Conservation (phyloP, 2,329 filamentous ascomycete genomes). For the Colletotrichum cereale region DNA sequence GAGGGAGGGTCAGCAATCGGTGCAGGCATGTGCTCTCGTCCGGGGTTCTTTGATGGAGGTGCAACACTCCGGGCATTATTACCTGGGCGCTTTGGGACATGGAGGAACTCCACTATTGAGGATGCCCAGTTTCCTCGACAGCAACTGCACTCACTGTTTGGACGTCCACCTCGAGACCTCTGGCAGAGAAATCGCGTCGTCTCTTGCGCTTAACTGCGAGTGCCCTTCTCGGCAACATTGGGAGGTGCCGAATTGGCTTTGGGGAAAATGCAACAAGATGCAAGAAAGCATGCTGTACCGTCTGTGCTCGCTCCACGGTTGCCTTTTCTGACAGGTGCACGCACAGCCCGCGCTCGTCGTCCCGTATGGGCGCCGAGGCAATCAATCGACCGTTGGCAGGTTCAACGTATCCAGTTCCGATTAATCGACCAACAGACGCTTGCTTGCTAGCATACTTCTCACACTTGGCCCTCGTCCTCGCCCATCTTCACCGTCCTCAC, state of each 20-base stretch:
- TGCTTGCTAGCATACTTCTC: neutral
- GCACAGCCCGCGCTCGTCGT: neutral
- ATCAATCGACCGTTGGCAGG: neutral
- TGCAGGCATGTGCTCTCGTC: slow-evolving; percentile 27
- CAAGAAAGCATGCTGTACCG: neutral
- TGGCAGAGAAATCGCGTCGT: neutral
- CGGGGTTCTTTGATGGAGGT: slow-evolving; percentile 23
- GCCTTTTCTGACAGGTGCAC: slow-evolving; percentile 2
- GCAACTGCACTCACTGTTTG: no score
- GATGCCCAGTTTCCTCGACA: neutral
- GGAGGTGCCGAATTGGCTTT: slow-evolving; percentile 13
- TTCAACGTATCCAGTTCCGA: neutral
- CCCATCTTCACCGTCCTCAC: slow-evolving; percentile 3
- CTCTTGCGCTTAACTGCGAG: neutral
- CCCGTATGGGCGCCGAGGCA: slow-evolving; percentile 18
- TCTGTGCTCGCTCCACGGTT: neutral
- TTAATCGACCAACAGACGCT: neutral
- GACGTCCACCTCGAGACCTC: neutral
- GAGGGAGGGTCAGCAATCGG: slow-evolving; percentile 11
- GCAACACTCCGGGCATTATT: neutral
- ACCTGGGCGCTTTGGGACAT: neutral
- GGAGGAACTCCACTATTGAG: neutral
- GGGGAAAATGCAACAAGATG: neutral
- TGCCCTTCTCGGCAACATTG: neutral
- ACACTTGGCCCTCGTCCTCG: neutral